Evolutionary conservation across 208 protist species (phyloP).

Genomic region (Tetramitus jugosus): DNA sequence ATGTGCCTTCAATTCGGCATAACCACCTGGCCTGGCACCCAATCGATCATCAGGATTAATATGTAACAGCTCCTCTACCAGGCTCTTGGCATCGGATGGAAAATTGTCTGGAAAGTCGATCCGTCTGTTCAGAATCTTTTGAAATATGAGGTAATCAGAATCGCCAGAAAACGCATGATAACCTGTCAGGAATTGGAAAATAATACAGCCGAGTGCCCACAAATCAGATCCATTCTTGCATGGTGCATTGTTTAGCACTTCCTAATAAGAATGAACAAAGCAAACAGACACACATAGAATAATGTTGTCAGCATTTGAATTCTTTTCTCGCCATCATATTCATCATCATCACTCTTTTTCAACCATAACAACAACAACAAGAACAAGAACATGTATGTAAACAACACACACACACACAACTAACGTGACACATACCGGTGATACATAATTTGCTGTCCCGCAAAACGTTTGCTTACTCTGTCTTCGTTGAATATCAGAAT

Average conservation of each 20-base stretch:
- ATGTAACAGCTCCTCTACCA: conserved; percentile 22
- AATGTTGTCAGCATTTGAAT: no score
- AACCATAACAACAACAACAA: no score
- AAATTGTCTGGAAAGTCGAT: conserved; percentile 29
- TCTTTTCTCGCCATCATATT: no score
- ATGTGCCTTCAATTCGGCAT: conserved; percentile 28
- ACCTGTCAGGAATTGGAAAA: conserved; percentile 7
- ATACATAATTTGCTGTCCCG: background rate
- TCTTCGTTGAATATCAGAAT: background rate
- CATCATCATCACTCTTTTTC: no score
- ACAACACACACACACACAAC: background rate
- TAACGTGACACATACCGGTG: background rate
- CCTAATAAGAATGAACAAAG: no score
- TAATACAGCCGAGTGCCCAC: conserved; percentile 7
- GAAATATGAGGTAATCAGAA: conserved; percentile 12
- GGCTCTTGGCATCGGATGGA: conserved; percentile 1
- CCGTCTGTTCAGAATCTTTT: conserved; percentile 13
- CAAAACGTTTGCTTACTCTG: background rate
- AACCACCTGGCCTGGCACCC: conserved; percentile 6
- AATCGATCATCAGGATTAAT: conserved; percentile 21
- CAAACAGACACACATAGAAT: no score
- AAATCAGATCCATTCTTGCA: conserved; percentile 27
- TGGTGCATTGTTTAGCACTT: conserved; percentile 76
- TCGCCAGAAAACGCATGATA: background rate
- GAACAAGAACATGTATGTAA: no score